Evolutionary conservation across 1,284 basidiomycete species (phyloP), one percentile per base, ranked within the genome.

Genomic region (Ustilago crameri): DNA sequence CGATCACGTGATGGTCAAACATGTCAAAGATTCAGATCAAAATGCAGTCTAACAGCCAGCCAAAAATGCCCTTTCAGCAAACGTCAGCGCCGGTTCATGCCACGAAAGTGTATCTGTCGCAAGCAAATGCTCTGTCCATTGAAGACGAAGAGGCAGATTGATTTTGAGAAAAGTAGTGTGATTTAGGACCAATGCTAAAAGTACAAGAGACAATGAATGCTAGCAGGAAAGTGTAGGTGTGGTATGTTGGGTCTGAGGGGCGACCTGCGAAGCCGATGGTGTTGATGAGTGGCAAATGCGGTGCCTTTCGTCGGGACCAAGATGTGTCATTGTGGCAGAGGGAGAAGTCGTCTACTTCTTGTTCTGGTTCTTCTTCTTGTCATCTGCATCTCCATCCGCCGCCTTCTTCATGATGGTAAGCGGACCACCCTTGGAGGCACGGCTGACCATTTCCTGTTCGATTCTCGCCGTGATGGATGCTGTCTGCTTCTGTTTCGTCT

Each of bases 331-430:
- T 12, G 12, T 30, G 30, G 5, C 30, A 30, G 7, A 30, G 12
- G 30, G 5, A 7, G 32, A 17, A 35, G 41, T n/a, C 20, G 8
- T 48, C 50, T 54, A 68, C 48, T 66, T 56, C 49, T 75, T 69
- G 54, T 65, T 73, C 37, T 38, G 38, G 49, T 71, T 71, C 55
- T 69, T 74, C 60, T 74, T 68, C 52, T 63, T 63, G 45, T 68
- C 60, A 23, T 65, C 59, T 24, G 88, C 90, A 75, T 91, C 93
- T 20, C 87, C 89, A 45, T 97, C 97, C 85, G 95, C 92, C 37
- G 88, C 98, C 75, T 93, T 93, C 44, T 95, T 93, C 38, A 89
- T 98, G 80, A 97, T 95, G 30, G 93, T 93, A 18, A 76, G 52
- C 5, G 74, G 74, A 2, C 74, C 74, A 37, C 74, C 74, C 26